Evolutionary conservation across 2,329 filamentous ascomycete species (phyloP).

Genomic region (Thielaviopsis euricoi): DNA sequence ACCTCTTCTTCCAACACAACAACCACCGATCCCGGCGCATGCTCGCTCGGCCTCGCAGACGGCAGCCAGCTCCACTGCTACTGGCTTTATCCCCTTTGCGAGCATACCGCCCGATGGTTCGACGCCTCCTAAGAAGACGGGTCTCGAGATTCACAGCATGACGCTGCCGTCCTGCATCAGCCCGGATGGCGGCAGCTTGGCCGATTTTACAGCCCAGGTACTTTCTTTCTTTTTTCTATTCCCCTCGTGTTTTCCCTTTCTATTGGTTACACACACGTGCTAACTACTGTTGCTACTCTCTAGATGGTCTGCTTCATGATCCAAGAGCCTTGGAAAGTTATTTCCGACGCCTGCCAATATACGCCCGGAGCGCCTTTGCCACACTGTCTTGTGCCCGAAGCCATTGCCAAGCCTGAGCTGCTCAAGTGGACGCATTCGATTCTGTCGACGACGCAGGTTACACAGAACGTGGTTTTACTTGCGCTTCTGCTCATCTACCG

Average conservation of each 20-base stretch:
- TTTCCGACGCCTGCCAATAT: slow-evolving; percentile 56
- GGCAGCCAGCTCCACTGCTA: too few species aligned
- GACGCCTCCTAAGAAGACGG: slow-evolving; percentile 14
- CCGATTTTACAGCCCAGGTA: slow-evolving; percentile 74
- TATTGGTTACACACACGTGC: background rate
- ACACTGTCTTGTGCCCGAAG: slow-evolving; percentile 47
- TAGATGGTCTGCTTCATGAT: slow-evolving; percentile 94
- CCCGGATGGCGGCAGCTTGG: slow-evolving; percentile 55
- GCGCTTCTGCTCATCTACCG: slow-evolving; percentile 87
- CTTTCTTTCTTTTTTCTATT: slow-evolving; percentile 14
- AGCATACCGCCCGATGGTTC: too few species aligned
- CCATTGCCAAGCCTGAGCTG: slow-evolving; percentile 36
- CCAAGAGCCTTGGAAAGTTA: slow-evolving; percentile 77
- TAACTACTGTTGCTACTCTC: too few species aligned
- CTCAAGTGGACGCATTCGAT: slow-evolving; percentile 81
- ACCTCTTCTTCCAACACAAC: slow-evolving; percentile 17
- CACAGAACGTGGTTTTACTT: slow-evolving; percentile 83
- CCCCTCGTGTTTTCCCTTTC: background rate
- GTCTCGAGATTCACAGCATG: slow-evolving; percentile 41
- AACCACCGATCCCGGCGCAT: too few species aligned
- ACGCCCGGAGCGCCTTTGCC: slow-evolving; percentile 15
- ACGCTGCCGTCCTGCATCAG: slow-evolving; percentile 64
- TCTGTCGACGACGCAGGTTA: slow-evolving; percentile 85
- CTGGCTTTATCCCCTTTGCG: too few species aligned
- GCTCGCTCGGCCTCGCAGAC: too few species aligned